Evolutionary conservation across 1,139 yeast genomes (phyloP), one percentile per base, ranked within the genome.

Genomic region (Saccharomyces hybrid): DNA sequence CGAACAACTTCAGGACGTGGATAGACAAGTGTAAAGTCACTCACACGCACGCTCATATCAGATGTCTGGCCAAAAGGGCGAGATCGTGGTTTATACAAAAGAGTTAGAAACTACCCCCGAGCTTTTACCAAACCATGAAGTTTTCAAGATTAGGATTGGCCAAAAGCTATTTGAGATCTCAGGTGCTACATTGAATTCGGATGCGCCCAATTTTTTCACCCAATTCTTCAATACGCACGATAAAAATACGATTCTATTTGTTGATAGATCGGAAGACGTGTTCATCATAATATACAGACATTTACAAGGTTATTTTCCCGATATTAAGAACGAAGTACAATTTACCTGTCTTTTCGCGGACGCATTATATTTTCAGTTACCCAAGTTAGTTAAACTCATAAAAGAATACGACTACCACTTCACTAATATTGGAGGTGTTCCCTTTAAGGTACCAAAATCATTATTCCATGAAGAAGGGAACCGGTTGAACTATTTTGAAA

Each of bases 131-230:
- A 80, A 76, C 57, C 85, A 82, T 50, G 79, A 76, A 59, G 81
- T 87, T 59, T 89, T 78, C 67, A 76, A 83, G 7, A 78, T 89
- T 27, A 88, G 85, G 65, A 83, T 88, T 4, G 96, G 96, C 0
- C 79, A 76, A 55, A 76, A 76, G 59, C 60, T 77, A 38, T 84
- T 80, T 66, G 73, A 76, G 42, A 60, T 74, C 14, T 84, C 91
- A 64, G 96, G 96, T 0, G 88, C 91, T 1, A 87, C 96, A 13
- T 69, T 89, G 46, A 85, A 90, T 23, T 86, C 88, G 1, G 96
- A 89, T 70, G 83, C 74, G 0, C 81, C 81, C 1, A 75, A 78
- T 9, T 77, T 69, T 59, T 77, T 77, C 59, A 56, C 63, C 5
- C 42, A 9, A 23, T 29, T 29, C 32, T 29, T 29, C 32, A 66